These are phyloP conservation scores for Eustoma russellianum DNA, from an alignment of 257 asterid species.

Conservation along the genomic window DNA sequence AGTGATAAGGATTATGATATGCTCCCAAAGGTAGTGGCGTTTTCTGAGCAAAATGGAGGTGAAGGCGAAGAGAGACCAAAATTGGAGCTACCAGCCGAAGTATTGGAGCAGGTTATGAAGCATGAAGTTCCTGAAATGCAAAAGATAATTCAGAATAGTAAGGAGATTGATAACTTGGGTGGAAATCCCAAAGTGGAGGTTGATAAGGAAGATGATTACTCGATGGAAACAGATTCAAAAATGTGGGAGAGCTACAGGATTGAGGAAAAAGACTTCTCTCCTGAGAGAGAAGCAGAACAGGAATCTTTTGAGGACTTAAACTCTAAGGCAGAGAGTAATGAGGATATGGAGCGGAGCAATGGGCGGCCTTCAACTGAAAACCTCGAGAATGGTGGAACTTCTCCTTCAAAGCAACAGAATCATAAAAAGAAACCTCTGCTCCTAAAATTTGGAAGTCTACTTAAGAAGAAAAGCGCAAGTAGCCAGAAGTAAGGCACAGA, in stretches of 20 bases:
- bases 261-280: slow-evolving; percentile 71
- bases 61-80: slow-evolving; percentile 38
- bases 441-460: slow-evolving; percentile 72
- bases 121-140: slow-evolving; percentile 22
- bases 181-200: slow-evolving; percentile 25
- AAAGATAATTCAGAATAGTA: slow-evolving; percentile 17
- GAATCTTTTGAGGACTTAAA: slow-evolving; percentile 64
- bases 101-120: slow-evolving; percentile 20
- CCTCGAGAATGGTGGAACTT: slow-evolving; percentile 39
- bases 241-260: slow-evolving; percentile 91
- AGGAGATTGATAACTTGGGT: slow-evolving; percentile 23
- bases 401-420: slow-evolving; percentile 42
- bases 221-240: slow-evolving; percentile 52
- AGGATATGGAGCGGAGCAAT: slow-evolving; percentile 36
- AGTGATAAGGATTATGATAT: slow-evolving; percentile 74
- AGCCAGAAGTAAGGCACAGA: slow-evolving; percentile 38
- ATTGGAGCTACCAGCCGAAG: slow-evolving; percentile 25
- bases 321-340: slow-evolving; percentile 44
- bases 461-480: slow-evolving; percentile 68
- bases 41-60: slow-evolving; percentile 79
- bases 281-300: slow-evolving; percentile 51
- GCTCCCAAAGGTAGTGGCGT: slow-evolving; percentile 89
- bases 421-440: slow-evolving; percentile 83
- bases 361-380: slow-evolving; percentile 43
- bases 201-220: slow-evolving; percentile 29